Conservation (phyloP, 306 rosid genomes). For the Oemleria cerasiformis region DNA sequence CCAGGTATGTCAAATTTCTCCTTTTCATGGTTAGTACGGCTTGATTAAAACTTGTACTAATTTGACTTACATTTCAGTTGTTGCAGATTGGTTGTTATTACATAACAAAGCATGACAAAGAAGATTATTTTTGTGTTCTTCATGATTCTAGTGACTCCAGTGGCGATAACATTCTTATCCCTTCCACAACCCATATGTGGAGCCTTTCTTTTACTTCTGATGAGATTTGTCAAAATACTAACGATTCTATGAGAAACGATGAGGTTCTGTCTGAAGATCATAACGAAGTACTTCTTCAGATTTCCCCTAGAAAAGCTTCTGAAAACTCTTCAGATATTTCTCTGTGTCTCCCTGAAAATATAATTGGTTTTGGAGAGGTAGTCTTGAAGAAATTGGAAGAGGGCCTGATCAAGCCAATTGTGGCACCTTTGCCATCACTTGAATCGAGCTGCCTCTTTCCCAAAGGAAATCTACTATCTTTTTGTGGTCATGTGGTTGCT, state of each 20-base stretch:
- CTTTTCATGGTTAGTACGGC: constrained; percentile 16
- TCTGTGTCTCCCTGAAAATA: constrained; percentile 53
- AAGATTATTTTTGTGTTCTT: constrained; percentile 42
- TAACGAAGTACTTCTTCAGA: constrained; percentile 32
- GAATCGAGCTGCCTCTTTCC: constrained; percentile 55
- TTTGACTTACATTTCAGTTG: constrained; percentile 46
- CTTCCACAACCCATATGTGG: constrained; percentile 53
- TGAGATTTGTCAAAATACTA: constrained; percentile 37
- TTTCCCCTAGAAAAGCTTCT: constrained; percentile 24
- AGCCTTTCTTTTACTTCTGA: constrained; percentile 58
- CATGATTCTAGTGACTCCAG: constrained; percentile 30
- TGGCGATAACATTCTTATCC: constrained; percentile 40
- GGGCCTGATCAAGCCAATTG: constrained; percentile 28
- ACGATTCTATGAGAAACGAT: constrained; percentile 29
- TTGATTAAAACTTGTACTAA: constrained; percentile 22
- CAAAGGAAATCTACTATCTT: constrained; percentile 60
- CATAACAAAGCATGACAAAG: constrained; percentile 44
- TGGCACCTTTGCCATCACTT: constrained; percentile 28
- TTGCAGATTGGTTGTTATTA: constrained; percentile 82
- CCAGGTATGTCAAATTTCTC: constrained; percentile 49
- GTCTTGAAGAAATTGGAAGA: constrained; percentile 30
- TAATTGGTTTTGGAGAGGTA: constrained; percentile 34
- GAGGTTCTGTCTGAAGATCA: constrained; percentile 32
- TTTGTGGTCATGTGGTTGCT: constrained; percentile 55
- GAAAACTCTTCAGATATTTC: constrained; percentile 55